Evolutionary conservation across 331 rosid genomes (phyloP).

Genomic region (Rhamnella rubrinervis): DNA sequence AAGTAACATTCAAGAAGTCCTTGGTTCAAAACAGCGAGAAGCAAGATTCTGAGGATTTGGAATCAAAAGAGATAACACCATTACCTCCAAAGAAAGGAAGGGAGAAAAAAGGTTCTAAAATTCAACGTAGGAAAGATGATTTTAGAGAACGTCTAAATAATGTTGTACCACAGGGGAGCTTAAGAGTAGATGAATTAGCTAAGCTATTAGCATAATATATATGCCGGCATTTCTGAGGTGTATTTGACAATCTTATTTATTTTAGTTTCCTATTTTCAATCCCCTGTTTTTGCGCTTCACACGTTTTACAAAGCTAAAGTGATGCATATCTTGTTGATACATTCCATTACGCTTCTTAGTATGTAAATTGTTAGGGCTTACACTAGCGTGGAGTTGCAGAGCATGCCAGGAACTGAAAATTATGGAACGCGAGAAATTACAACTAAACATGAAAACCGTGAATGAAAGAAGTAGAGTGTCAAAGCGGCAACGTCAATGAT

Average conservation of each 20-base stretch:
- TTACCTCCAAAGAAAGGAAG: conserved; percentile 30
- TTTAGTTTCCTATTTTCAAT: not conserved
- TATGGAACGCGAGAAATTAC: too few relatives aligned
- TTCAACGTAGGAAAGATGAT: conserved; percentile 37
- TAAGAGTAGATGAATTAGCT: conserved; percentile 83
- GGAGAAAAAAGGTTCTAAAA: conserved; percentile 47
- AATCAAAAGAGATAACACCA: conserved; percentile 27
- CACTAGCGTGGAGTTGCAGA: too few relatives aligned
- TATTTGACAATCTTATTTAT: conserved; percentile 1
- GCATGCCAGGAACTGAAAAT: too few relatives aligned
- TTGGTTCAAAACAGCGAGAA: conserved; percentile 32
- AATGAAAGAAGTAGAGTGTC: too few relatives aligned
- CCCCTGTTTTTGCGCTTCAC: not conserved
- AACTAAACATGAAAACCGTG: too few relatives aligned
- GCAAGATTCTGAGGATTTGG: conserved; percentile 30
- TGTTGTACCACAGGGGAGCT: conserved; percentile 76
- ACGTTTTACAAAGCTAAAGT: too few relatives aligned
- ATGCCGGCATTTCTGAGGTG: not conserved
- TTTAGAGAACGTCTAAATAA: conserved; percentile 45
- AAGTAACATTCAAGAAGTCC: conserved; percentile 22
- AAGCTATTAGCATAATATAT: conserved; percentile 54
- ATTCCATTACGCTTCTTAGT: too few relatives aligned
- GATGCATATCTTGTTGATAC: too few relatives aligned
- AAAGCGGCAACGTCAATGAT: too few relatives aligned
- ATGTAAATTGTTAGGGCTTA: too few relatives aligned